A percentile compares a stretch with the other conserved stretches of the same genome.
These are phyloP conservation scores for Citropsis articulata DNA, from an alignment of 345 rosid genomes.

Conservation along the genomic window DNA sequence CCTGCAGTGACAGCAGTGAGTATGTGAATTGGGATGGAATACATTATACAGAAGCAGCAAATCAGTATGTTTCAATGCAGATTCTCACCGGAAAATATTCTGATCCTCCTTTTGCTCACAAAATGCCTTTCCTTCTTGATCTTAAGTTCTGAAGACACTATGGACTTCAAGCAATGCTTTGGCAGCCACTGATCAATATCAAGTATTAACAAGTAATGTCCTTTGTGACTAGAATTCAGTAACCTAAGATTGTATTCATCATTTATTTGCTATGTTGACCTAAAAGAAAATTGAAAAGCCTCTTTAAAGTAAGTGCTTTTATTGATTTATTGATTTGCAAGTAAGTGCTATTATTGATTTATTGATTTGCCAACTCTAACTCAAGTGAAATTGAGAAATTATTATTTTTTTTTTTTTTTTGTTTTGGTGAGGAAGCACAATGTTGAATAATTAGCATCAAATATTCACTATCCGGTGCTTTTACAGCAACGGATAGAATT, in stretches of 20 bases:
- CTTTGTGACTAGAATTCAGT: slow-evolving; percentile 12
- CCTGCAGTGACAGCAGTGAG: slow-evolving; percentile 76
- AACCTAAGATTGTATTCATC: not conserved
- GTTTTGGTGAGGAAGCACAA: too few relatives aligned
- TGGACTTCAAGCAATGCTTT: slow-evolving; percentile 5
- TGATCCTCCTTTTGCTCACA: slow-evolving; percentile 78
- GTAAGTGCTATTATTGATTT: not conserved
- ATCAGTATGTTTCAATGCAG: slow-evolving; percentile 65
- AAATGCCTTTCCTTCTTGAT: slow-evolving; percentile 80
- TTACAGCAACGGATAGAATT: too few relatives aligned
- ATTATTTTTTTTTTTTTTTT: too few relatives aligned
- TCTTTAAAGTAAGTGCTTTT: not conserved
- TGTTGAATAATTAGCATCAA: too few relatives aligned
- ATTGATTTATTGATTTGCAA: too few relatives aligned
- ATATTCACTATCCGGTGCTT: too few relatives aligned
- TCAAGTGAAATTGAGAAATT: too few relatives aligned
- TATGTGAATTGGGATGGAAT: slow-evolving; percentile 95
- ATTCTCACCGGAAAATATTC: slow-evolving; percentile 82
- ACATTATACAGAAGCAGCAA: slow-evolving; percentile 91
- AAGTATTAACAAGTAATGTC: slow-evolving; percentile 7
- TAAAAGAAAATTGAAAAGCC: not conserved
- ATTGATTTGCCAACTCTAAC: too few relatives aligned
- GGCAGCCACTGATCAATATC: slow-evolving; percentile 8
- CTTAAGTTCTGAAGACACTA: slow-evolving; percentile 51
- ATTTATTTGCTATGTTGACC: not conserved